phyloP scores from a whole-genome alignment of 345 rosid genomes.

The Camelina neglecta region DNA sequence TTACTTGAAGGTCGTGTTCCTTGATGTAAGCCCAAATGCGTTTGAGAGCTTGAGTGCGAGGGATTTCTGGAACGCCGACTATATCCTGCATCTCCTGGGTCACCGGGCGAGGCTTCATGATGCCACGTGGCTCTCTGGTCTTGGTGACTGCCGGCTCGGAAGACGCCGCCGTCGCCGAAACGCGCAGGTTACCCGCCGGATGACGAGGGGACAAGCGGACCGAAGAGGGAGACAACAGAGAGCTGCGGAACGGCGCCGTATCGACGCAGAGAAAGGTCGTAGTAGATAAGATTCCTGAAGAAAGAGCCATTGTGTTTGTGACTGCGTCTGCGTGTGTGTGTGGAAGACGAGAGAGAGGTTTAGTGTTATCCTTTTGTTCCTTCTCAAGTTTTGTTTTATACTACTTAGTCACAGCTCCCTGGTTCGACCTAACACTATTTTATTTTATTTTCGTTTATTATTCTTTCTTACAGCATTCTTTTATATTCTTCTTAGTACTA shows the following conservation, averaged over 20 bases:
- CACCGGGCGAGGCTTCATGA: slow-evolving; percentile 83
- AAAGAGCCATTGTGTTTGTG: slow-evolving; percentile 52
- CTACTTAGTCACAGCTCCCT: too few relatives aligned
- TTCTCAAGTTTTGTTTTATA: background rate
- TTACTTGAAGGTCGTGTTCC: slow-evolving; percentile 85
- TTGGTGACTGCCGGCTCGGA: slow-evolving; percentile 55
- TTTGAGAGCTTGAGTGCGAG: slow-evolving; percentile 92
- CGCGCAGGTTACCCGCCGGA: slow-evolving; percentile 41
- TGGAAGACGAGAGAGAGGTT: slow-evolving; percentile 41
- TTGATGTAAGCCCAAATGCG: slow-evolving; percentile 93
- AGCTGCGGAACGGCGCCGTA: slow-evolving; percentile 44
- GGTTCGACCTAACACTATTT: slow-evolving; percentile 17
- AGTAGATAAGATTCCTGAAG: slow-evolving; percentile 53
- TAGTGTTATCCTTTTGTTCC: slow-evolving; percentile 51
- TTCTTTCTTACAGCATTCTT: background rate
- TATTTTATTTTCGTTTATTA: background rate
- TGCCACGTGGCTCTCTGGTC: slow-evolving; percentile 69
- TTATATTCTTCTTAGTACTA: background rate
- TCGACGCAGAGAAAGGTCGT: slow-evolving; percentile 51
- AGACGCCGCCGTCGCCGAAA: slow-evolving; percentile 59
- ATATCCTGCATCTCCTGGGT: slow-evolving; percentile 87
- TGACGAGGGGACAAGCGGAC: slow-evolving; percentile 16
- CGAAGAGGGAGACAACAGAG: slow-evolving; percentile 29
- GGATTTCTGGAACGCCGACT: slow-evolving; percentile 77
- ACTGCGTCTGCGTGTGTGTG: background rate